Evolutionary conservation across 2,329 filamentous ascomycete species (phyloP), one percentile per base, ranked within the genome.

Genomic region (Cladophialophora exuberans): DNA sequence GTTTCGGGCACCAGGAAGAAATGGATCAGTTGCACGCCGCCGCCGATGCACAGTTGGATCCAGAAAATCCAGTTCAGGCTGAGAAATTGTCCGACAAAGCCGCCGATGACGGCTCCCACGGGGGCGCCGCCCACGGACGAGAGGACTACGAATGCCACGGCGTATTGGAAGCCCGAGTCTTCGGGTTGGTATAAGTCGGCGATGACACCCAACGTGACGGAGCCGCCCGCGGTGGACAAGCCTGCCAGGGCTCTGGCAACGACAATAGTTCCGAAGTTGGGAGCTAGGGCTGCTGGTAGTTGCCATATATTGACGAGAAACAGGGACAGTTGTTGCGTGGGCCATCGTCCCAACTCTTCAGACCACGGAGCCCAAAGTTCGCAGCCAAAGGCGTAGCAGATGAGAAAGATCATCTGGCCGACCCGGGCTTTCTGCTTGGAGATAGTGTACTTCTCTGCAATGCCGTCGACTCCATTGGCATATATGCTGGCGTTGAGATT

Each of bases 311-410:
- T 93, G 67, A 92, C 87, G 13, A 94, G 74, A 57, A 87, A 78
- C 53, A 93, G 73, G 35, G 84, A 88, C 26, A 83, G 72, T 75
- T 92, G 89, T 57, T 93, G 79, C 44, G 92, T 80, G 1, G 86
- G 86, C 78, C 84, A 87, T 38, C 89, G 82, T 4, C 89, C 89
- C 47, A 92, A 79, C 66, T 94, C 89, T 69, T 94, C 89, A 20
- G 84, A 88, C 87, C 89, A 94, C 0, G 89, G 89, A 0, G 89
- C 89, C 89, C 89, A 94, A 0, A 93, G 79, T 71, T 94, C 89
- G 67, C 90, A 93, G 15, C 90, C 89, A 67, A 94, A 90, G 28
- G 87, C 89, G 69, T 94, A 94, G 3, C 85, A 74, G 51, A 94
- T 77, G 18, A 94, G 75, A 70, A 92, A 94, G 60, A 89, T 81